Percentiles rank a stretch among this genome's conserved stretches.
Conservation (phyloP, 192 early-diverging fungal genomes). For the Mortierella hygrophila region DNA sequence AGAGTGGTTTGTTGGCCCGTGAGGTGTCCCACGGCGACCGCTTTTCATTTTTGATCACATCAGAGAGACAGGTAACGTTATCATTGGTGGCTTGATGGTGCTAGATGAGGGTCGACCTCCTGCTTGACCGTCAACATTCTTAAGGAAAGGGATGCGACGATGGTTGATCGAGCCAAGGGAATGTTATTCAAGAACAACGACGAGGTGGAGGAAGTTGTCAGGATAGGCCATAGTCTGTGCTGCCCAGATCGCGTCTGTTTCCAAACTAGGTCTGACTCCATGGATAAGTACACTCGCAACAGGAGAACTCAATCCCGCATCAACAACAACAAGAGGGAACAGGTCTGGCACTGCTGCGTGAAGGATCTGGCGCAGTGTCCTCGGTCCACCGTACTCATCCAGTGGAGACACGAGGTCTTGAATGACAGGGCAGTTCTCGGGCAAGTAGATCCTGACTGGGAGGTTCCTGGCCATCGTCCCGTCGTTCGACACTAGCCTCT, state of each 20-base stretch:
- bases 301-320: constrained; percentile 6
- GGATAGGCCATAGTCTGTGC: constrained; percentile 78
- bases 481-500: constrained; percentile 60
- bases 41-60: too few relatives aligned
- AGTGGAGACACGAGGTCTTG: constrained; percentile 68
- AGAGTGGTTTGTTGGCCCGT: too few relatives aligned
- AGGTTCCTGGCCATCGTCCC: constrained; percentile 58
- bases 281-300: constrained; percentile 72
- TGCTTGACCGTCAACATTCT: background rate
- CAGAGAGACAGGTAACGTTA: too few relatives aligned
- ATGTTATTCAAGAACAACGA: constrained; percentile 30
- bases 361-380: constrained; percentile 62
- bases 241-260: constrained; percentile 78
- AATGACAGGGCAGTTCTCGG: constrained; percentile 65
- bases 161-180: background rate
- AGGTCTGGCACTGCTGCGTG: constrained; percentile 59
- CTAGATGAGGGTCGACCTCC: too few relatives aligned
- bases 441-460: constrained; percentile 70
- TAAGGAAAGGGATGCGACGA: background rate
- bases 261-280: constrained; percentile 71
- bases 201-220: constrained; percentile 88
- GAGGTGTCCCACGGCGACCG: too few relatives aligned
- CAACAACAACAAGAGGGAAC: constrained; percentile 25
- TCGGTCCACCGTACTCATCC: constrained; percentile 53
- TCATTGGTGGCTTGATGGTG: too few relatives aligned